Percentiles rank a stretch among this genome's conserved stretches.
Evolutionary conservation across 2,329 filamentous ascomycete genomes (phyloP).

Genomic region (Calonectria montana): DNA sequence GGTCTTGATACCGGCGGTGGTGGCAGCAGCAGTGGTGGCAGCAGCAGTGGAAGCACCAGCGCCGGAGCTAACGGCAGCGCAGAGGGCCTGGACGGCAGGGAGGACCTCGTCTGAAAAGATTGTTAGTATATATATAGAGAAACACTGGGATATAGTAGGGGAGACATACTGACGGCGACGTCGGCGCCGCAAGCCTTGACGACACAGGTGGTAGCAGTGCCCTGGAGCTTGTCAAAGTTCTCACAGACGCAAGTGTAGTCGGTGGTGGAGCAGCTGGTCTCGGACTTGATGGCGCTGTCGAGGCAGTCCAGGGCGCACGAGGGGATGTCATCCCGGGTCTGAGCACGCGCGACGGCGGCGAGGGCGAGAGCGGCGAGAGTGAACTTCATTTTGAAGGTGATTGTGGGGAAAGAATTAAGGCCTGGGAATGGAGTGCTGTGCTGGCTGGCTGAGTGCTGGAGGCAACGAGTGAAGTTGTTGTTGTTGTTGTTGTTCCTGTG

Average conservation of each 20-base stretch:
- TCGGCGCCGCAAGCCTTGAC: slow-evolving; percentile 50
- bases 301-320: slow-evolving; percentile 53
- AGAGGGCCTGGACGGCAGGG: slow-evolving; percentile 51
- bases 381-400: slow-evolving; percentile 53
- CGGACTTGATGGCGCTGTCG: slow-evolving; percentile 42
- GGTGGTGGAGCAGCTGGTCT: slow-evolving; percentile 46
- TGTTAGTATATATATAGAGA: slow-evolving; percentile 29
- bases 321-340: slow-evolving; percentile 50
- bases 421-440: not conserved
- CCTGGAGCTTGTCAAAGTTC: slow-evolving; percentile 47
- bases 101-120: slow-evolving; percentile 51
- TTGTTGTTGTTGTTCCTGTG: slow-evolving; percentile 35
- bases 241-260: slow-evolving; percentile 52
- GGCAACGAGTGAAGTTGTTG: slow-evolving; percentile 47
- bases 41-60: slow-evolving; percentile 23
- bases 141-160: not conserved
- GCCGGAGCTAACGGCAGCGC: slow-evolving; percentile 34
- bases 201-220: slow-evolving; percentile 49
- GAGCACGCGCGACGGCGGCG: slow-evolving; percentile 49
- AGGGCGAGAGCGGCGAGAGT: slow-evolving; percentile 48
- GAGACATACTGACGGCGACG: slow-evolving; percentile 52
- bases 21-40: slow-evolving; percentile 12
- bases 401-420: not conserved
- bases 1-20: slow-evolving; percentile 3
- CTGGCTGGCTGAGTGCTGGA: slow-evolving; percentile 20